Evolutionary conservation across 306 rosid species (phyloP).

Genomic region (Sesbania bispinosa): DNA sequence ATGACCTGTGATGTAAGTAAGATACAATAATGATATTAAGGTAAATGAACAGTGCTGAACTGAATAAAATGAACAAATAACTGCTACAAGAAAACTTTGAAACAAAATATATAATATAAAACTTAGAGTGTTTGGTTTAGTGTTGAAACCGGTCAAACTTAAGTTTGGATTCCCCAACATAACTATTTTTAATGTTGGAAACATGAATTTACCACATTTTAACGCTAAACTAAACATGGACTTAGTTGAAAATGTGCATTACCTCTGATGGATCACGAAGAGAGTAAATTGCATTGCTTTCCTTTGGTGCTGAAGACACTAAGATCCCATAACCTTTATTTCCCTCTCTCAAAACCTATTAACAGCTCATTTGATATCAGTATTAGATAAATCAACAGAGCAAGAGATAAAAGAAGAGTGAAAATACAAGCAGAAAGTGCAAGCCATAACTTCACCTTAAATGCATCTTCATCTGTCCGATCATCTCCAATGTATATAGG

Average conservation of each 20-base stretch:
- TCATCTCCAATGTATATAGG: conserved; percentile 96
- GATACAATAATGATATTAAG: neutral
- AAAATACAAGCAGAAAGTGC: neutral
- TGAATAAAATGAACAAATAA: neutral
- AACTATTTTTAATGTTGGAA: too few relatives aligned
- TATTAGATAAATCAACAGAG: neutral
- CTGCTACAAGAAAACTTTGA: neutral
- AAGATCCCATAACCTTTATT: conserved; percentile 77
- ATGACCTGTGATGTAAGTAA: conserved; percentile 92
- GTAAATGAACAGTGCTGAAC: neutral
- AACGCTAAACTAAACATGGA: too few relatives aligned
- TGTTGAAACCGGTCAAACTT: too few relatives aligned
- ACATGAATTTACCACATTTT: too few relatives aligned
- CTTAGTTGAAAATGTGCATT: neutral
- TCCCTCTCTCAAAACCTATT: conserved; percentile 76
- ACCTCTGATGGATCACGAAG: conserved; percentile 92
- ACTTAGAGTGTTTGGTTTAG: too few relatives aligned
- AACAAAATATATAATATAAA: neutral
- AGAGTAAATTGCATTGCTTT: conserved; percentile 81
- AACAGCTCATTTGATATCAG: conserved; percentile 3
- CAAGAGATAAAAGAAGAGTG: neutral
- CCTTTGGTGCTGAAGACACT: conserved; percentile 76
- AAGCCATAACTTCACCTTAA: conserved; percentile 44
- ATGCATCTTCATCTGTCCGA: conserved; percentile 94
- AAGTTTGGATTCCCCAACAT: too few relatives aligned